phyloP scores from a whole-genome alignment of 2,329 filamentous ascomycete species.

The Microascus cirrosus region DNA sequence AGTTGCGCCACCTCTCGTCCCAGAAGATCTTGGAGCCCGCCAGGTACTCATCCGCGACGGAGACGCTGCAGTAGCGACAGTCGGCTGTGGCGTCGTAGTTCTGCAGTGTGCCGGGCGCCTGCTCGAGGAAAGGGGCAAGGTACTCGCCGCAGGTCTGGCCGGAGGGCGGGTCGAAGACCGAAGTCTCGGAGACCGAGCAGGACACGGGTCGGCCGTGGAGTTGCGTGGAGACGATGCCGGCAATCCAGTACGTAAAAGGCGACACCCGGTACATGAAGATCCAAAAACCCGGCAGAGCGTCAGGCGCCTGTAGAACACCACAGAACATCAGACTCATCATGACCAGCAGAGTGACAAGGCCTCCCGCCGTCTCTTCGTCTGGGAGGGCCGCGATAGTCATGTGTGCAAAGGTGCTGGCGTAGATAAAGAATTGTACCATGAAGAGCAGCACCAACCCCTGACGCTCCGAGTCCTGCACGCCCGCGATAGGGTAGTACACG shows the following conservation, averaged over 20 bases:
- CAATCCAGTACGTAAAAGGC: constrained; percentile 59
- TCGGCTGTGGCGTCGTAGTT: constrained; percentile 42
- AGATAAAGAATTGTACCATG: constrained; percentile 56
- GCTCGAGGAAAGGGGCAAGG: constrained; percentile 40
- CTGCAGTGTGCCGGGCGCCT: constrained; percentile 45
- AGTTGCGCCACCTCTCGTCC: constrained; percentile 54
- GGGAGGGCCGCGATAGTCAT: constrained; percentile 63
- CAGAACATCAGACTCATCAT: constrained; percentile 16
- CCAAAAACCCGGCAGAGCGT: constrained; percentile 59
- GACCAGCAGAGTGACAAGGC: constrained; percentile 48
- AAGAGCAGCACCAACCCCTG: constrained; percentile 57
- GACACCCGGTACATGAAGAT: constrained; percentile 64
- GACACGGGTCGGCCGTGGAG: constrained; percentile 41
- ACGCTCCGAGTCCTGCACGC: constrained; percentile 36
- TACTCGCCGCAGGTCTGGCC: constrained; percentile 55
- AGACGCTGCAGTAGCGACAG: constrained; percentile 59
- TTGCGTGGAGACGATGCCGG: constrained; percentile 56
- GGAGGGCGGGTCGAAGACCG: constrained; percentile 51
- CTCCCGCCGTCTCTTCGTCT: constrained; percentile 56
- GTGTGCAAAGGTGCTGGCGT: constrained; percentile 60
- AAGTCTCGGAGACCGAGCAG: constrained; percentile 46
- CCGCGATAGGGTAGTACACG: constrained; percentile 58
- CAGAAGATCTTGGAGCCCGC: constrained; percentile 34
- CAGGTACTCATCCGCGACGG: constrained; percentile 50
- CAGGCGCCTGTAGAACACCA: constrained; percentile 49